These are phyloP conservation scores for Pholiota conissans DNA, from an alignment of 768 basidiomycete genomes.

Conservation along the genomic window DNA sequence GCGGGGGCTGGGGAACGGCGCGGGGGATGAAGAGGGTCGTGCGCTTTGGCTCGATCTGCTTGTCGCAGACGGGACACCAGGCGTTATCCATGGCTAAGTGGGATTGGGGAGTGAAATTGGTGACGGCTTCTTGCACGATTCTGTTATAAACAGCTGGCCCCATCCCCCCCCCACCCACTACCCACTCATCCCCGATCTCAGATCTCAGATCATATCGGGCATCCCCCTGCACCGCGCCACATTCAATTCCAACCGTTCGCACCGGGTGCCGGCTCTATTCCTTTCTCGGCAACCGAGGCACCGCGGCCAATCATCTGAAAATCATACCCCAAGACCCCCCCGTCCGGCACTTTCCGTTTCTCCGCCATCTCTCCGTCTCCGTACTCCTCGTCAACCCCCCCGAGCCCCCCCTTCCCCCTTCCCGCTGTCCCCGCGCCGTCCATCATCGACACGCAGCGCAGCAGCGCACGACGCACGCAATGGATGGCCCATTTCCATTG, in stretches of 20 bases:
- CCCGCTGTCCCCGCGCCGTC: no score
- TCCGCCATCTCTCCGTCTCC: slow-evolving; percentile 17
- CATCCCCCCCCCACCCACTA: slow-evolving; percentile 2
- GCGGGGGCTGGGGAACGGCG: slow-evolving; percentile 30
- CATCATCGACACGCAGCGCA: no score
- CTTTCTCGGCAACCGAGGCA: slow-evolving; percentile 20
- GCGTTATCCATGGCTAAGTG: slow-evolving; percentile 46
- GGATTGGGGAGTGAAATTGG: slow-evolving; percentile 13
- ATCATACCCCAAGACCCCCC: slow-evolving; percentile 5
- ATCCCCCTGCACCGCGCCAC: no score
- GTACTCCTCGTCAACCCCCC: no score
- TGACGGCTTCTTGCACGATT: slow-evolving; percentile 12
- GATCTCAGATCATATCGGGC: slow-evolving; percentile 14
- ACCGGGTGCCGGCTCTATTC: slow-evolving; percentile 24
- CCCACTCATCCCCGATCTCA: slow-evolving; percentile 13
- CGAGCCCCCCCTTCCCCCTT: no score
- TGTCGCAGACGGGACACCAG: slow-evolving; percentile 82
- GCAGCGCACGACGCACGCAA: no score
- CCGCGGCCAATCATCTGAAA: slow-evolving; percentile 22
- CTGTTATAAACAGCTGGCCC: slow-evolving; percentile 32
- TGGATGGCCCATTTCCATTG: no score
- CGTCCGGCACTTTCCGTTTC: slow-evolving; percentile 15
- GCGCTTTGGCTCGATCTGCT: slow-evolving; percentile 81
- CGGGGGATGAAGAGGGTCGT: slow-evolving; percentile 45
- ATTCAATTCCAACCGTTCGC: slow-evolving; percentile 20